Evolutionary conservation across 2,329 filamentous ascomycete species (phyloP), one percentile per base, ranked within the genome.

Genomic region (Colletotrichum noveboracense): DNA sequence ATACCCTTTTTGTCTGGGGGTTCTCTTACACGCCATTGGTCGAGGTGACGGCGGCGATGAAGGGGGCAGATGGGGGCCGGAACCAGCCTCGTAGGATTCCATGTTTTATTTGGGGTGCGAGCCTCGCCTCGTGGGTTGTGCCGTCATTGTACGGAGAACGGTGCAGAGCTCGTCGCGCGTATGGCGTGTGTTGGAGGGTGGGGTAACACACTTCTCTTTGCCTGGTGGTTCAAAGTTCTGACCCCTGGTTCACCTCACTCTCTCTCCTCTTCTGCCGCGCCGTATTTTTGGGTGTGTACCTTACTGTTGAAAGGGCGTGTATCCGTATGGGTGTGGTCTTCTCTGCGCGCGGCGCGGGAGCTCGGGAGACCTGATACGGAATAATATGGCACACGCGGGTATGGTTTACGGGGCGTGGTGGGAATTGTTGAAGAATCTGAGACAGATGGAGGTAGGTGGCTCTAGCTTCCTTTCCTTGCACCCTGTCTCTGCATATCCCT

Each of bases 21-120:
- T 58, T 71, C 72, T 75, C 69, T 75, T 72, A 75, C 69, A 75
- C 69, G 73, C 73, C 56, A 75, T 75, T 75, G 73, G 73, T 70
- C 48, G 65, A 14, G 71, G 28, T 67, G 38, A 55, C 65, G 38
- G 30, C 24, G 52, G 52, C 52, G 24, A 56, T 16, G 24, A 48
- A 30, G 58, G 30, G 28, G 58, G 28, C 14, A 34, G 9, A 30
- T 30, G 62, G 64, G 70, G 70, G 70, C 70, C 34, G 32, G 18
- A 21, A n/a, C 14, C 62, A 55, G 70, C 70, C 70, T 68, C 64
- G 64, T 68, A 43, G 61, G 61, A 64, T 61, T 56, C 26, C 38
- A 43, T n/a, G 38, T 32, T 16, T n/a, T 26, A 61, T 38, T 36
- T 26, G 32, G 30, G 34, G 21, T 24, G n/a, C 61, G 21, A 36